Conservation (phyloP, 805 yeast species). For the Danielozyma ontarioensis region DNA sequence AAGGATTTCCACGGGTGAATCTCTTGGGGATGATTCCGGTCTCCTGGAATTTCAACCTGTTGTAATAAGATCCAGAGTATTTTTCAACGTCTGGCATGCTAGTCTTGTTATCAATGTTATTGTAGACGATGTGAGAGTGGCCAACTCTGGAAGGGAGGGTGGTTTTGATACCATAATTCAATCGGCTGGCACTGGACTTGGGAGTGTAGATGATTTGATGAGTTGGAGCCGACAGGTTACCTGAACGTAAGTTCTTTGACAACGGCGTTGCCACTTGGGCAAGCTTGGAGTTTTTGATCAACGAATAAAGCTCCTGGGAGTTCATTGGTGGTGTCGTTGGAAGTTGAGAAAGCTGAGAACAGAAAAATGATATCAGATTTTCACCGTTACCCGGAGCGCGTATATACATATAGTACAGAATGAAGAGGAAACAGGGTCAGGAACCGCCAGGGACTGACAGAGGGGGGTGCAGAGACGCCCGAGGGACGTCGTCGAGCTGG, state of each 20-base stretch:
- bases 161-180: constrained; percentile 74
- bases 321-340: no score
- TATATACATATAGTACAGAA: no score
- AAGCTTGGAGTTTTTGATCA: constrained; percentile 36
- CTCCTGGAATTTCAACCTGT: constrained; percentile 64
- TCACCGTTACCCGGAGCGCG: no score
- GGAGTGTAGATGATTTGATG: constrained; percentile 73
- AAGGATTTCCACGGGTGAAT: constrained; percentile 31
- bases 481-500: no score
- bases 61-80: constrained; percentile 53
- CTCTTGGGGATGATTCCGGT: constrained; percentile 47
- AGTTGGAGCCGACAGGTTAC: constrained; percentile 43
- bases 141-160: constrained; percentile 61
- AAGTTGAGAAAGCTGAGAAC: no score
- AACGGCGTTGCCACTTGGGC: constrained; percentile 43
- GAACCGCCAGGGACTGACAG: no score
- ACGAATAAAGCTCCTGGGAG: constrained; percentile 10
- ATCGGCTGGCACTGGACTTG: constrained; percentile 55
- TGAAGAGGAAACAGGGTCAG: no score
- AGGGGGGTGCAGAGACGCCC: no score
- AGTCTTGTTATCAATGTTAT: constrained; percentile 62
- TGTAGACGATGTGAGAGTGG: constrained; percentile 54
- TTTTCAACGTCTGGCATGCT: constrained; percentile 70
- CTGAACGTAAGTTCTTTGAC: constrained; percentile 24
- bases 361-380: no score